phyloP scores from a whole-genome alignment of 1,284 basidiomycete genomes.

The Cystobasidium slooffiae region DNA sequence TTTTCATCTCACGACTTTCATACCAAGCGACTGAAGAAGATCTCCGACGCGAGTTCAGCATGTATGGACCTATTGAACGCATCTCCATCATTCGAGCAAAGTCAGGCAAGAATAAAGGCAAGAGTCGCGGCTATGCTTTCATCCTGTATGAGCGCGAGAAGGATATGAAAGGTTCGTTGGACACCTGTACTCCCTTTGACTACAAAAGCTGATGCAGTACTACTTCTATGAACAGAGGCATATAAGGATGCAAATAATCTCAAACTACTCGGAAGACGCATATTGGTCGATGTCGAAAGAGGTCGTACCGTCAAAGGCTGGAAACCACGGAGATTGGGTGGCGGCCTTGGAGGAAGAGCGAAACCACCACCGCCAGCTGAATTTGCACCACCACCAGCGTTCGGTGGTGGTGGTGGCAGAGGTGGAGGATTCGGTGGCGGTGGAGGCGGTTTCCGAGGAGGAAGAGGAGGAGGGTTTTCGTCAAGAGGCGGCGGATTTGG shows the following conservation, averaged over 20 bases:
- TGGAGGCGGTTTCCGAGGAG: constrained; percentile 43
- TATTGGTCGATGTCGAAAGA: constrained; percentile 96
- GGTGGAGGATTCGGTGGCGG: constrained; percentile 48
- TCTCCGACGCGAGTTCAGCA: constrained; percentile 90
- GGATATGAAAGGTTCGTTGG: constrained; percentile 89
- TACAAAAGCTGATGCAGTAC: constrained; percentile 28
- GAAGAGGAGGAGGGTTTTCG: constrained; percentile 23
- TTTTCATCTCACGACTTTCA: constrained; percentile 93
- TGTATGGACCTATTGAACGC: constrained; percentile 90
- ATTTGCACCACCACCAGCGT: constrained; percentile 21
- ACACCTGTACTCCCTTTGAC: constrained; percentile 47
- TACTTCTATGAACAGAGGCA: constrained; percentile 68
- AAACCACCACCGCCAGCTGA: constrained; percentile 67
- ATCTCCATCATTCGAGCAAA: constrained; percentile 76
- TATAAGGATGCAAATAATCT: constrained; percentile 99
- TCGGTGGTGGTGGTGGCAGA: constrained; percentile 49
- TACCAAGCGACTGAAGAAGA: constrained; percentile 89
- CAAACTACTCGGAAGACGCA: constrained; percentile 90
- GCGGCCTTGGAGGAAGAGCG: constrained; percentile 91
- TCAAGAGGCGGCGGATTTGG: constrained; percentile 46
- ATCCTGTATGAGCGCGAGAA: constrained; percentile 96
- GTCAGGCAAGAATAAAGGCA: constrained; percentile 62
- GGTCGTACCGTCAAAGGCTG: constrained; percentile 97
- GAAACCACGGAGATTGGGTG: constrained; percentile 94
- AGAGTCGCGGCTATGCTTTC: constrained; percentile 92